Percentiles rank a stretch among this genome's conserved stretches.
Evolutionary conservation across 768 basidiomycete species (phyloP).

Genomic region (Pisolithus sp.): DNA sequence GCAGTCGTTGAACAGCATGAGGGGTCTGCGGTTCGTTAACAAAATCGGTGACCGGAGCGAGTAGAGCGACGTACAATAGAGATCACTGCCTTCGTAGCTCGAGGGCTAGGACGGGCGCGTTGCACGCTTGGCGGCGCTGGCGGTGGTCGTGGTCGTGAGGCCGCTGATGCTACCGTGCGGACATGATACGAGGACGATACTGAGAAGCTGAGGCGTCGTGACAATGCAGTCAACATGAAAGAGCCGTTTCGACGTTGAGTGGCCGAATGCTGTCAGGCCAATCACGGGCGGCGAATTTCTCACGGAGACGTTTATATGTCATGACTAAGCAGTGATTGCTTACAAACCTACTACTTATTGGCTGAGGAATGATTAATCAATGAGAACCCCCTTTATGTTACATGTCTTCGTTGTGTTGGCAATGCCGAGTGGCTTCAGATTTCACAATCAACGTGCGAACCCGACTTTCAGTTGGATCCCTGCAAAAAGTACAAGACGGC

Average conservation of each 20-base stretch:
- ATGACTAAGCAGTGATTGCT: not conserved
- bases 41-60: not conserved
- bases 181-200: slow-evolving; percentile 25
- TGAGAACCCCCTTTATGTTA: no score
- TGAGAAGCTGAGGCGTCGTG: slow-evolving; percentile 9
- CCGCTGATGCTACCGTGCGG: slow-evolving; percentile 64
- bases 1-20: slow-evolving; percentile 65
- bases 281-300: not conserved
- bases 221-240: slow-evolving; percentile 14
- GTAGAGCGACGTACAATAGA: slow-evolving; percentile 47
- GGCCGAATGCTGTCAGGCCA: not conserved
- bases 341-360: no score
- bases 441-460: no score
- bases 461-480: no score
- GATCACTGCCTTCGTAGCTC: slow-evolving; percentile 72
- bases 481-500: no score
- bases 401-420: no score
- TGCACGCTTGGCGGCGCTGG: slow-evolving; percentile 24
- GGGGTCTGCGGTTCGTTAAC: slow-evolving; percentile 53
- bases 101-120: slow-evolving; percentile 57
- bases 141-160: slow-evolving; percentile 49
- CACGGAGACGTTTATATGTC: not conserved
- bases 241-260: not conserved
- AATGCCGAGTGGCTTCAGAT: no score
- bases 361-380: no score